Evolutionary conservation across 2,329 filamentous ascomycete genomes (phyloP).

Genomic region (Beauveria scarabaeidicola): DNA sequence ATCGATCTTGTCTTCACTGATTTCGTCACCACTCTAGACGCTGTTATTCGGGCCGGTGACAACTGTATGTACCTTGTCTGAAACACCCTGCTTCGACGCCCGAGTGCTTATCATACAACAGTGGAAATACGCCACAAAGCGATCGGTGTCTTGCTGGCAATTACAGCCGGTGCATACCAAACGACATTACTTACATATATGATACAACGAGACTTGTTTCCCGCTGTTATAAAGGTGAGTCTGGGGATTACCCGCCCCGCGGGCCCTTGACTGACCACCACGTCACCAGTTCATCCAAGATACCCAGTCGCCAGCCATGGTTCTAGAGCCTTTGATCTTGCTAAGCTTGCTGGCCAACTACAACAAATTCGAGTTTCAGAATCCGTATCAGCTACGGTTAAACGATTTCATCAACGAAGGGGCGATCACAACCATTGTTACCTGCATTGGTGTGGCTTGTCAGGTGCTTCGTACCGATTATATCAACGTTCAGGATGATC

Average conservation of each 20-base stretch:
- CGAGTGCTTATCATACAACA: slow-evolving; percentile 24
- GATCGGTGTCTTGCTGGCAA: slow-evolving; percentile 69
- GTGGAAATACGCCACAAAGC: slow-evolving; percentile 71
- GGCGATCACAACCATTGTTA: slow-evolving; percentile 74
- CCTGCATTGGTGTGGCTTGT: slow-evolving; percentile 66
- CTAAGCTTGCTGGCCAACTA: slow-evolving; percentile 89
- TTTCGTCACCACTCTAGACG: slow-evolving; percentile 75
- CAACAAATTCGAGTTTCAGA: slow-evolving; percentile 98
- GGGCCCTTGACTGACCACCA: neutral
- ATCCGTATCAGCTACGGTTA: slow-evolving; percentile 84
- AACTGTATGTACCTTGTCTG: slow-evolving; percentile 44
- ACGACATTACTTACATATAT: slow-evolving; percentile 92
- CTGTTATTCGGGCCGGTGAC: slow-evolving; percentile 69
- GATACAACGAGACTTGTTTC: slow-evolving; percentile 88
- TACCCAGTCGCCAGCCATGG: slow-evolving; percentile 52
- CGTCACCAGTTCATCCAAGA: slow-evolving; percentile 67
- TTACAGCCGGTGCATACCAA: slow-evolving; percentile 90
- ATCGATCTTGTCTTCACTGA: slow-evolving; percentile 83
- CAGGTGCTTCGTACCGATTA: slow-evolving; percentile 63
- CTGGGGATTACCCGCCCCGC: neutral
- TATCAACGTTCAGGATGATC: slow-evolving; percentile 77
- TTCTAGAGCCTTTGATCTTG: slow-evolving; percentile 69
- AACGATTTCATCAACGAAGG: slow-evolving; percentile 93
- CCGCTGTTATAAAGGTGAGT: slow-evolving; percentile 82
- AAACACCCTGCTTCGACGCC: neutral